phyloP scores from a whole-genome alignment of 345 rosid species.

The Ricinus communis region DNA sequence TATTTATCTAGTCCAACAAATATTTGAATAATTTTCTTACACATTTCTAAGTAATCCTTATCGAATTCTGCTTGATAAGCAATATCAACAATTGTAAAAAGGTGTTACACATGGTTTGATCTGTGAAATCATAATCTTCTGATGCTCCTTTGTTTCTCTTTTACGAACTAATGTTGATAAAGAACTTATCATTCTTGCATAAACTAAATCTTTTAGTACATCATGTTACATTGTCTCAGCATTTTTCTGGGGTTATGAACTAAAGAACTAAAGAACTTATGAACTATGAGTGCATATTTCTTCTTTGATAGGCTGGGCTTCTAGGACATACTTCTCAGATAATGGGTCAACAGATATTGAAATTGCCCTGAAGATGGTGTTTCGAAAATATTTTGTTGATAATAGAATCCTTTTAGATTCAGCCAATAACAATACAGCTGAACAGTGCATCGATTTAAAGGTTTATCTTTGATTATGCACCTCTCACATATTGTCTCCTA shows the following conservation, averaged over 20 bases:
- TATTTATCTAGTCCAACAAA: not conserved
- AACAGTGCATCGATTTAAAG: constrained; percentile 50
- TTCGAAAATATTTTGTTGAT: constrained; percentile 72
- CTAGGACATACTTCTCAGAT: constrained; percentile 82
- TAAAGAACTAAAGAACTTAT: too few relatives aligned
- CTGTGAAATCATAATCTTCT: not conserved
- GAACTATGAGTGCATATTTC: not conserved
- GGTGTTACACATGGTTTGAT: not conserved
- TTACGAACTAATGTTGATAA: not conserved
- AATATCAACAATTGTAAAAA: not conserved
- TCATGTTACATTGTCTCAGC: not conserved
- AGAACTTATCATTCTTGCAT: not conserved
- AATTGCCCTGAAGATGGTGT: constrained; percentile 96
- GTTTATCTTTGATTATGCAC: constrained; percentile 31
- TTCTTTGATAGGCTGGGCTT: constrained; percentile 82
- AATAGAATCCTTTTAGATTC: constrained; percentile 39
- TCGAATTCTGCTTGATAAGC: not conserved
- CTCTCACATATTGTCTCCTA: not conserved
- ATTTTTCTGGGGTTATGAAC: not conserved
- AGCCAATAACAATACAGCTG: constrained; percentile 30
- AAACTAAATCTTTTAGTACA: not conserved
- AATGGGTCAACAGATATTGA: constrained; percentile 95
- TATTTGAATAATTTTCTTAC: constrained; percentile 1
- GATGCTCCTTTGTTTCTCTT: not conserved
- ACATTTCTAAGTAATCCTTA: not conserved